These are phyloP conservation scores for Phlebiopsis gigantea DNA, from an alignment of 768 basidiomycete species.

Conservation along the genomic window DNA sequence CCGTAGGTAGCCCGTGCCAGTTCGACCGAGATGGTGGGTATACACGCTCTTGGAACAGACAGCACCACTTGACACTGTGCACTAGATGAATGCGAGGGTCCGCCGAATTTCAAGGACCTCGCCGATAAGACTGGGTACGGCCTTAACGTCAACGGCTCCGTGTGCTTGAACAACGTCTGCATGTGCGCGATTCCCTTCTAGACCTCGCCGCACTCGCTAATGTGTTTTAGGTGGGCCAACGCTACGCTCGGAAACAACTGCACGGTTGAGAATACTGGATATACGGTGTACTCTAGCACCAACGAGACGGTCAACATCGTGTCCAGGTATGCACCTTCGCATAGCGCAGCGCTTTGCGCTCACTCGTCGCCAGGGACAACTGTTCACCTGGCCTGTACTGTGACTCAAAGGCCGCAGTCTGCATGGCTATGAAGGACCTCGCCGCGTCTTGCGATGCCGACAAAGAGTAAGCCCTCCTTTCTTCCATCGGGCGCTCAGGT, in stretches of 20 bases:
- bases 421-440: constrained; percentile 51
- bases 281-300: constrained; percentile 55
- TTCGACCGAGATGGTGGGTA: constrained; percentile 77
- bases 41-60: too few relatives aligned
- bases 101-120: constrained; percentile 59
- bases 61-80: too few relatives aligned
- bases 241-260: constrained; percentile 60
- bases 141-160: constrained; percentile 73
- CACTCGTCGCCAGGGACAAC: constrained; percentile 46
- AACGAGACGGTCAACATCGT: constrained; percentile 73
- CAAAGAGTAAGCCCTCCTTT: constrained; percentile 43
- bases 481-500: neutral
- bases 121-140: constrained; percentile 61
- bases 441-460: constrained; percentile 58
- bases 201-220: neutral
- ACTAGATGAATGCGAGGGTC: constrained; percentile 71
- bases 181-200: constrained; percentile 43
- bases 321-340: constrained; percentile 53
- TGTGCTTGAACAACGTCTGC: constrained; percentile 82
- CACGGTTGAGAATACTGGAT: constrained; percentile 72
- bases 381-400: constrained; percentile 74
- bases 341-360: neutral
- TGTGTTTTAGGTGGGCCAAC: constrained; percentile 64
- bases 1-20: constrained; percentile 69
- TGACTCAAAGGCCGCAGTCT: constrained; percentile 53